These are phyloP conservation scores for Schwanniomyces etchellsii DNA, from an alignment of 1,139 yeast species.

Conservation along the genomic window DNA sequence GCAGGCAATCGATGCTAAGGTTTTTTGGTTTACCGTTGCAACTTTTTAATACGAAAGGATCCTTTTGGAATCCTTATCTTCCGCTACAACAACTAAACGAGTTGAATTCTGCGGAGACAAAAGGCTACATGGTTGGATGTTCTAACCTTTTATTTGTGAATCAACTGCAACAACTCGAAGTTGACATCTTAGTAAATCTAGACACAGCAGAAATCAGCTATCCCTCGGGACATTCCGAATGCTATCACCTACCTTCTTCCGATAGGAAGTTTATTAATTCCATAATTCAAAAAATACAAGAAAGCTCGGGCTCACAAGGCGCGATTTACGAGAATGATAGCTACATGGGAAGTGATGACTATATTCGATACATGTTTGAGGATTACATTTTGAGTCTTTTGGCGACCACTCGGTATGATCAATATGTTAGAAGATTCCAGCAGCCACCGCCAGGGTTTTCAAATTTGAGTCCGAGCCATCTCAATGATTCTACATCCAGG, in stretches of 20 bases:
- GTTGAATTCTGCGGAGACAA: constrained; percentile 50
- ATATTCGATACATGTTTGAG: constrained; percentile 81
- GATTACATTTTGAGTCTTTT: constrained; percentile 78
- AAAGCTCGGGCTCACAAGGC: constrained; percentile 2
- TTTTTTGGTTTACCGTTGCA: constrained; percentile 89
- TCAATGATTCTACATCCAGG: background rate
- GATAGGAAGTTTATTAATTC: constrained; percentile 73
- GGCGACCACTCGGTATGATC: constrained; percentile 65
- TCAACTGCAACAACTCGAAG: constrained; percentile 53
- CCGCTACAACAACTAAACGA: constrained; percentile 88
- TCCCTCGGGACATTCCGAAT: constrained; percentile 38
- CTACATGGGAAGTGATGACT: constrained; percentile 78
- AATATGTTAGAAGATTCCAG: constrained; percentile 43
- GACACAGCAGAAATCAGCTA: constrained; percentile 37
- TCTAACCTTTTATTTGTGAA: constrained; percentile 77
- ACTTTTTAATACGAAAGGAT: constrained; percentile 73
- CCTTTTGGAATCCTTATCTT: constrained; percentile 86
- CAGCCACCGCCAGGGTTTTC: constrained; percentile 43
- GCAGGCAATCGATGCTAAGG: constrained; percentile 66
- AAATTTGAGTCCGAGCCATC: constrained; percentile 4
- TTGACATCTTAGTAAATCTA: constrained; percentile 37
- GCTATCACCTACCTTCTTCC: constrained; percentile 49
- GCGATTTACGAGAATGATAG: constrained; percentile 12
- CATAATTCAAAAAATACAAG: constrained; percentile 17
- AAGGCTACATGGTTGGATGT: constrained; percentile 76